Conservation (phyloP, 225 moss, liverwort and hornwort genomes). For the Takakia lepidozioides region DNA sequence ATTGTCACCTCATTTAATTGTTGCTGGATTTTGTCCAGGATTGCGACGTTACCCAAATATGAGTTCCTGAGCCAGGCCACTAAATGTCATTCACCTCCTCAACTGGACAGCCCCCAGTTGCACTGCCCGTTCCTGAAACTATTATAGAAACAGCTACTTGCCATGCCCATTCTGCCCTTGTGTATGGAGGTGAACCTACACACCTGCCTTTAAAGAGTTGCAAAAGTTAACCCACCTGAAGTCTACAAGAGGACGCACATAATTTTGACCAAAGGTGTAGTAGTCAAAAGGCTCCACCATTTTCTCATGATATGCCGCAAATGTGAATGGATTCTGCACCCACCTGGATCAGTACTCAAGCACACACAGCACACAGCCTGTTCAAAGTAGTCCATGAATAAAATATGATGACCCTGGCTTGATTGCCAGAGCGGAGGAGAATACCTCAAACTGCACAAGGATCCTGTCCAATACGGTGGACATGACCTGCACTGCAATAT, state of each 20-base stretch:
- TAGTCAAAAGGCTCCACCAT: slow-evolving; percentile 90
- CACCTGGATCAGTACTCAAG: background rate
- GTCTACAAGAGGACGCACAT: slow-evolving; percentile 84
- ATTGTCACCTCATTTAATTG: slow-evolving; percentile 59
- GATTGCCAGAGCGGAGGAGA: background rate
- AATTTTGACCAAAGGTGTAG: slow-evolving; percentile 90
- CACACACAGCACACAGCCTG: background rate
- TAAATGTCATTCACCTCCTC: background rate
- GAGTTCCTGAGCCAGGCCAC: too few relatives aligned
- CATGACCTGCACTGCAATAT: slow-evolving; percentile 50
- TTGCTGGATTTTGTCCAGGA: slow-evolving; percentile 68
- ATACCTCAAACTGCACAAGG: slow-evolving; percentile 82
- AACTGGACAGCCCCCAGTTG: background rate
- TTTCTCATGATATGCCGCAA: slow-evolving; percentile 65
- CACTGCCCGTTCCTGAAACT: background rate
- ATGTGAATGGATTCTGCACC: slow-evolving; percentile 80
- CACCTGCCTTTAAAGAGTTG: too few relatives aligned
- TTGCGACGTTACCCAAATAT: slow-evolving; percentile 63
- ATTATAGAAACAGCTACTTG: background rate
- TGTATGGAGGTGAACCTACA: too few relatives aligned
- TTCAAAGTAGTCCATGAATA: too few relatives aligned
- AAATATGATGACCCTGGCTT: too few relatives aligned
- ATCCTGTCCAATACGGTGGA: slow-evolving; percentile 81
- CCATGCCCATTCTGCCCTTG: too few relatives aligned
- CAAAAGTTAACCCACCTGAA: slow-evolving; percentile 64